A percentile compares a stretch with the other conserved stretches of the same genome.
phyloP scores from a whole-genome alignment of 331 rosid genomes.

The Rhamnella rubrinervis region DNA sequence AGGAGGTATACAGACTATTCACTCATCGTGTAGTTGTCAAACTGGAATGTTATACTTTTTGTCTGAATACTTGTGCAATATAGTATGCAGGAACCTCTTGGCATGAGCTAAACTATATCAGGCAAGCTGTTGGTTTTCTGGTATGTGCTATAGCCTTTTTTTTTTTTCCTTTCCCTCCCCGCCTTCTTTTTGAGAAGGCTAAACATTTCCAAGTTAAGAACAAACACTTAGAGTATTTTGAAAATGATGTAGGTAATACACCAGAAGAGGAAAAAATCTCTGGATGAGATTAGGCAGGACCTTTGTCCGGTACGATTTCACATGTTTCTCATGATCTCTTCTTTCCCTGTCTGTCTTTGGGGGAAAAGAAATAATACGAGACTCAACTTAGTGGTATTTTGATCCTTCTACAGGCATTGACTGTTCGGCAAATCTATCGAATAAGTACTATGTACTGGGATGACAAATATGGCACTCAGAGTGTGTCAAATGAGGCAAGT shows the following conservation, averaged over 20 bases:
- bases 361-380: neutral
- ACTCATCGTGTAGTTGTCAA: neutral
- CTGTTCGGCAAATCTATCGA: constrained; percentile 96
- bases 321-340: neutral
- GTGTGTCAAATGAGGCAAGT: constrained; percentile 98
- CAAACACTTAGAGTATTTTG: neutral
- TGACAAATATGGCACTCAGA: constrained; percentile 98
- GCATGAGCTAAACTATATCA: constrained; percentile 93
- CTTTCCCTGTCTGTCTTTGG: neutral
- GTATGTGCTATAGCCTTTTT: constrained; percentile 43
- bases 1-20: constrained; percentile 53
- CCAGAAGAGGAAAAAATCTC: constrained; percentile 92
- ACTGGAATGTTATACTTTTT: constrained; percentile 15
- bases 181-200: neutral
- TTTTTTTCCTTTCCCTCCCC: constrained; percentile 7
- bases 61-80: constrained; percentile 33
- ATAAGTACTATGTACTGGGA: constrained; percentile 99
- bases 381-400: constrained; percentile 8
- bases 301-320: constrained; percentile 82
- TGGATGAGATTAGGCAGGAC: constrained; percentile 86
- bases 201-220: too few relatives aligned
- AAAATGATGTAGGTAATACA: constrained; percentile 73
- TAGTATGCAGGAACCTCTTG: constrained; percentile 98
- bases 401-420: constrained; percentile 60
- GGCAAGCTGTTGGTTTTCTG: constrained; percentile 99